Evolutionary conservation across 1,284 basidiomycete species (phyloP).

Genomic region (Boletus mariae): DNA sequence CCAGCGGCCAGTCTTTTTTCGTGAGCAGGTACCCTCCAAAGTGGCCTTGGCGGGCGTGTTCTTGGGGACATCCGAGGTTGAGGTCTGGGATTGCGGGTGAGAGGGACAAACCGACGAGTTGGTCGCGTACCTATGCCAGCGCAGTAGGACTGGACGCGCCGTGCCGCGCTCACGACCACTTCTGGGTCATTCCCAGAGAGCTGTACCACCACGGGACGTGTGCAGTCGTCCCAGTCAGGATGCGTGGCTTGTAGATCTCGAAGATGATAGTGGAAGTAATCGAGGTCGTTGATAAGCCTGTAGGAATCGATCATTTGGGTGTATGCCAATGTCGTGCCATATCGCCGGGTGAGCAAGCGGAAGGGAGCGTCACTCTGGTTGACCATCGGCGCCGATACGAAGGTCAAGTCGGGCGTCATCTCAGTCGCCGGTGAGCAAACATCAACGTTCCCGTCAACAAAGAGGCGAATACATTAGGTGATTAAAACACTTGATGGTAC

Average conservation of each 20-base stretch:
- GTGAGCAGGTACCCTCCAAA: conserved; percentile 71
- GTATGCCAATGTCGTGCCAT: conserved; percentile 62
- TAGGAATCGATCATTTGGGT: conserved; percentile 71
- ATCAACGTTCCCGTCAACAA: too few relatives aligned
- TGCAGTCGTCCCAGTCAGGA: conserved; percentile 21
- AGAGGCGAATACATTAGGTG: conserved; percentile 18
- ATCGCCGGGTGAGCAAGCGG: conserved; percentile 50
- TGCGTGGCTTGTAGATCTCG: conserved; percentile 44
- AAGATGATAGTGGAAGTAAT: conserved; percentile 58
- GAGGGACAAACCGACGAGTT: background rate
- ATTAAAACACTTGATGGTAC: conserved; percentile 13
- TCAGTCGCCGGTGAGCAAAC: background rate
- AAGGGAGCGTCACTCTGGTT: conserved; percentile 74
- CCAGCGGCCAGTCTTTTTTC: conserved; percentile 66
- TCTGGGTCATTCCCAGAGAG: conserved; percentile 67
- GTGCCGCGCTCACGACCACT: conserved; percentile 53
- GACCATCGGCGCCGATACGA: conserved; percentile 64
- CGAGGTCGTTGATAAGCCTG: conserved; percentile 52
- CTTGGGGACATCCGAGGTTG: conserved; percentile 70
- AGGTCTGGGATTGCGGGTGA: conserved; percentile 37
- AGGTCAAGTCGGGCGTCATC: conserved; percentile 35
- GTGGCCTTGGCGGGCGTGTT: conserved; percentile 60
- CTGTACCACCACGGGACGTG: conserved; percentile 62
- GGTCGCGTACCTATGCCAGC: conserved; percentile 59
- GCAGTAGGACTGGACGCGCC: conserved; percentile 52